Percentiles rank a stretch among this genome's conserved stretches.
These are phyloP conservation scores for Hericium erinaceus DNA, from an alignment of 768 basidiomycete species.

Conservation along the genomic window DNA sequence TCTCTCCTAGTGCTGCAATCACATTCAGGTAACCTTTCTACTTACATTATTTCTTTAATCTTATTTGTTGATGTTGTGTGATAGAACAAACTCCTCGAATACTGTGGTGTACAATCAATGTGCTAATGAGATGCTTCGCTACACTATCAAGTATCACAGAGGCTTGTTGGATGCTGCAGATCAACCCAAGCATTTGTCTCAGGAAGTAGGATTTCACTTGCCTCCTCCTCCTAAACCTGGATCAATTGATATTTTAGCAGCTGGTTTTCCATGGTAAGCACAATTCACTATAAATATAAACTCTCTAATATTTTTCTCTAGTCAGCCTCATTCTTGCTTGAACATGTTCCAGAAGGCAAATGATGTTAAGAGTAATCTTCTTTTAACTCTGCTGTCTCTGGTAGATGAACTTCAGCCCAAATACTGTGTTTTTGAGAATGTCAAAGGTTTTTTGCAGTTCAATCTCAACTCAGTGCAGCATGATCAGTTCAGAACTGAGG, in stretches of 20 bases:
- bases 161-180: conserved; percentile 22
- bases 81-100: conserved; percentile 43
- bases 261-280: conserved; percentile 70
- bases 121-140: conserved; percentile 50
- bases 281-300: neutral
- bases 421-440: conserved; percentile 42
- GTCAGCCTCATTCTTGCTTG: conserved; percentile 64
- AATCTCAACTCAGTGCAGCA: conserved; percentile 30
- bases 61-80: conserved; percentile 6
- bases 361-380: conserved; percentile 60
- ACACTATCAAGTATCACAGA: conserved; percentile 43
- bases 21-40: conserved; percentile 44
- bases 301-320: conserved; percentile 19
- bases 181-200: conserved; percentile 31
- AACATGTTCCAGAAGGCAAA: conserved; percentile 65
- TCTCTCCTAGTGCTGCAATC: conserved; percentile 63
- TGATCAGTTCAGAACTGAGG: conserved; percentile 36
- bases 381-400: conserved; percentile 45
- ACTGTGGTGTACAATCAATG: conserved; percentile 62
- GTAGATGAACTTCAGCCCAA: conserved; percentile 32
- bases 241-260: conserved; percentile 51
- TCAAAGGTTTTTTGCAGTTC: conserved; percentile 34
- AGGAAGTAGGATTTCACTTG: conserved; percentile 21
- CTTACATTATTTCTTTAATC: neutral
- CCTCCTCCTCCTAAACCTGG: conserved; percentile 40